A percentile compares a stretch with the other conserved stretches of the same genome.
Conservation (phyloP, 352 stramenopile species). For the Phytophthora tubulina region DNA sequence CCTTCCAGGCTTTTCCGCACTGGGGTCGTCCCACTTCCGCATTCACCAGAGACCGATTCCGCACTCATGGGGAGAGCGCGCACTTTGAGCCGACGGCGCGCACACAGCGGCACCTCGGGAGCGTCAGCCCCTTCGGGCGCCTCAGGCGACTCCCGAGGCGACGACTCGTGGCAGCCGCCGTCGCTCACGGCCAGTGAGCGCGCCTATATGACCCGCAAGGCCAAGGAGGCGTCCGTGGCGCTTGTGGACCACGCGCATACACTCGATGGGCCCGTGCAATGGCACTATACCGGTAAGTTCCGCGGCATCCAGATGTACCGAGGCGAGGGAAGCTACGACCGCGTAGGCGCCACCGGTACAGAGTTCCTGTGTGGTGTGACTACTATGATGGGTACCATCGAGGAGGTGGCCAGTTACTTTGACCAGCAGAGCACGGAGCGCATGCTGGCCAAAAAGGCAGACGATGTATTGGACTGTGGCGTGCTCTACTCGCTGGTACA, state of each 20-base stretch:
- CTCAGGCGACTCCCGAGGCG: slow-evolving; percentile 2
- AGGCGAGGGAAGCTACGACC: slow-evolving; percentile 67
- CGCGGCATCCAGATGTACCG: slow-evolving; percentile 84
- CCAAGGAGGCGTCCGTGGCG: slow-evolving; percentile 73
- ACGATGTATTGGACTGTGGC: slow-evolving; percentile 73
- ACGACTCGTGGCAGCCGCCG: slow-evolving; percentile 27
- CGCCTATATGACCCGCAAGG: slow-evolving; percentile 74
- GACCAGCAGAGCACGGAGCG: slow-evolving; percentile 68
- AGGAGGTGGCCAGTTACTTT: slow-evolving; percentile 76
- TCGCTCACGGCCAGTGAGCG: slow-evolving; percentile 51
- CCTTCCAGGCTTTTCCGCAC: not conserved
- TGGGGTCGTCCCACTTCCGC: slow-evolving; percentile 15
- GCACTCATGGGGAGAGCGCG: slow-evolving; percentile 36
- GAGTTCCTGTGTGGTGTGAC: slow-evolving; percentile 82
- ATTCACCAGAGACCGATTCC: slow-evolving; percentile 25
- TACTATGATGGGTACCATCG: slow-evolving; percentile 76
- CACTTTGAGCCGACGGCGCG: slow-evolving; percentile 30
- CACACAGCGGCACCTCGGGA: slow-evolving; percentile 20
- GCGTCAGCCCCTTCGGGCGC: not conserved
- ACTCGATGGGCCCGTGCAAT: slow-evolving; percentile 75
- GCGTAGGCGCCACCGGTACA: slow-evolving; percentile 41
- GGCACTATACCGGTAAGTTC: slow-evolving; percentile 82
- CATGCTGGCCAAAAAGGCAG: slow-evolving; percentile 69
- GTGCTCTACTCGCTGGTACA: slow-evolving; percentile 72
- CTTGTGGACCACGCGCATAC: slow-evolving; percentile 80